phyloP scores from a whole-genome alignment of 345 rosid genomes.

The Camelina neglecta region DNA sequence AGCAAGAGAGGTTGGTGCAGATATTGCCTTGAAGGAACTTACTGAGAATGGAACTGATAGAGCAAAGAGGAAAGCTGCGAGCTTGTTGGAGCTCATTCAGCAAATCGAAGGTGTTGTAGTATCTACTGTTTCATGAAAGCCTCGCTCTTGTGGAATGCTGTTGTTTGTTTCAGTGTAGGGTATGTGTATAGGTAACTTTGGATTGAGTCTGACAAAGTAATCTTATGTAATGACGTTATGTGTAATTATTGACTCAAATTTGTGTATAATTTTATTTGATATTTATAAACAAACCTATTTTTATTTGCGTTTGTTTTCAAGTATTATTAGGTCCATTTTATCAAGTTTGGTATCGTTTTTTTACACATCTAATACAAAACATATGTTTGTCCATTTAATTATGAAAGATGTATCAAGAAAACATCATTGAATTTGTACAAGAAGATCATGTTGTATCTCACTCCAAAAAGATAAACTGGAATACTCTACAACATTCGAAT shows the following conservation, averaged over 20 bases:
- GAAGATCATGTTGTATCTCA: constrained; percentile 13
- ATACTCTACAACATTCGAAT: constrained; percentile 15
- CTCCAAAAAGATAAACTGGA: not conserved
- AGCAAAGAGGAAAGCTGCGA: constrained; percentile 93
- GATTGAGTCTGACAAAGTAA: constrained; percentile 23
- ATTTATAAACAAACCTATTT: not conserved
- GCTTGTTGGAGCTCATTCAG: constrained; percentile 74
- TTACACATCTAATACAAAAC: too few species aligned
- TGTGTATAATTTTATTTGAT: constrained; percentile 15
- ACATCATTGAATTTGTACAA: constrained; percentile 1
- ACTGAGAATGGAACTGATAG: constrained; percentile 91
- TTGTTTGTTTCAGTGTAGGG: constrained; percentile 31
- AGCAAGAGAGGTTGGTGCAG: constrained; percentile 74
- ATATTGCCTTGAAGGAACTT: constrained; percentile 77
- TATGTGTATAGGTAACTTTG: constrained; percentile 25
- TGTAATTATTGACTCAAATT: constrained; percentile 17
- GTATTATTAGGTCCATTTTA: too few species aligned
- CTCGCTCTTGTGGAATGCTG: constrained; percentile 1
- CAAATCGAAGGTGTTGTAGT: constrained; percentile 46
- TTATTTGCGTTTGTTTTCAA: not conserved
- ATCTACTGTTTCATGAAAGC: constrained; percentile 25
- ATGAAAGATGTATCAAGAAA: not conserved
- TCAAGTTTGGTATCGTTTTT: too few species aligned
- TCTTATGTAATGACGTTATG: constrained; percentile 9
- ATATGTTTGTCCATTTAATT: too few species aligned